phyloP scores from a whole-genome alignment of 257 asterid genomes.

The Lycium barbarum region DNA sequence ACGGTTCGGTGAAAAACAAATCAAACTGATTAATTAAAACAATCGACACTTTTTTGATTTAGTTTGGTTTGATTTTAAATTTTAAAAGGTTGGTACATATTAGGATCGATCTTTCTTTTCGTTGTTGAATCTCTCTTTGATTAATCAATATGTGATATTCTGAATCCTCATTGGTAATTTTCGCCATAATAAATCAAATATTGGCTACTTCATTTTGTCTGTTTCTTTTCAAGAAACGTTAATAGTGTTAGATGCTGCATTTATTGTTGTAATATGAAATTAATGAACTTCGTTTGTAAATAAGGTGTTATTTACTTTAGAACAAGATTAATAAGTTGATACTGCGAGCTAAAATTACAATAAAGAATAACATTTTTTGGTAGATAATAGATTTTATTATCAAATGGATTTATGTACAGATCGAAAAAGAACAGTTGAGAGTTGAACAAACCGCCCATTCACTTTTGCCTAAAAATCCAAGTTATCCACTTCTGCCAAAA shows the following conservation, averaged over 20 bases:
- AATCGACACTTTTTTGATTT: background rate
- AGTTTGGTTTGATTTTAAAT: background rate
- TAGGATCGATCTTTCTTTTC: background rate
- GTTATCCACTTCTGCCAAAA: slow-evolving; percentile 5
- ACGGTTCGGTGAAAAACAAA: background rate
- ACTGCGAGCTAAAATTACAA: slow-evolving; percentile 9
- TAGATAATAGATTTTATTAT: background rate
- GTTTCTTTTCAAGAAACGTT: background rate
- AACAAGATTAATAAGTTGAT: background rate
- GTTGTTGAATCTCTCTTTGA: background rate
- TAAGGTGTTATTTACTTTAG: background rate
- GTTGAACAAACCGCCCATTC: slow-evolving; percentile 12
- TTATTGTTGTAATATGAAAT: background rate
- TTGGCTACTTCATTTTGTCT: background rate
- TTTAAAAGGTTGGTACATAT: background rate
- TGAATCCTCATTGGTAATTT: background rate
- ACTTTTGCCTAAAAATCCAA: background rate
- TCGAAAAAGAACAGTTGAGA: background rate
- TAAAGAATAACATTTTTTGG: background rate
- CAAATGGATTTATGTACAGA: background rate
- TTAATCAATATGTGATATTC: background rate
- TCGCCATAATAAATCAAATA: background rate
- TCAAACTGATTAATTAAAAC: background rate
- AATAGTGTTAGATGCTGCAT: background rate
- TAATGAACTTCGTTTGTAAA: background rate